Evolutionary conservation across 1,139 yeast species (phyloP), one percentile per base, ranked within the genome.

Genomic region (Yamadazyma pseudoaaseri): DNA sequence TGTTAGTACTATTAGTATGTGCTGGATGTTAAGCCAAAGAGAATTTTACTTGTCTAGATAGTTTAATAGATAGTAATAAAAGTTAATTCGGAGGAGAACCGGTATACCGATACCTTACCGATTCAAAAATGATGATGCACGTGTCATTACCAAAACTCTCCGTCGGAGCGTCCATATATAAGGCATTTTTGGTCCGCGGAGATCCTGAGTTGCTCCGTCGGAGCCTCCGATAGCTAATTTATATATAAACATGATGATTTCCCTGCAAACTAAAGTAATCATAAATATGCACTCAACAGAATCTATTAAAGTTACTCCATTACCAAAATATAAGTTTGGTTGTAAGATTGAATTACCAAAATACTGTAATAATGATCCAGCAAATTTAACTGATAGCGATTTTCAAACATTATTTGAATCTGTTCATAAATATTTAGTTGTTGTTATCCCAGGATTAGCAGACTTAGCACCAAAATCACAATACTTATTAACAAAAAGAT

Each of bases 291-390:
- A 36, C 31, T 26, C 25, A 3, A 45, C 56, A 29, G 64, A 60
- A 28, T 35, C 48, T 7, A 35, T 65, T 27, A 36, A 41, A 6
- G 65, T 77, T 27, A 61, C 67, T 3, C 84, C 86, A 16, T 61
- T 82, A 17, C 62, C 62, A 29, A 60, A 57, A 26, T 55, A 73
- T 22, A 76, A 80, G 25, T 73, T 86, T 47, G 95, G 96, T 22
- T 89, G 94, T 36, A 59, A 63, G 10, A 65, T 86, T 33, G 61
- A 58, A 3, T 61, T 86, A 31, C 95, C 95, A 17, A 55, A 56
- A 2, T 85, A 84, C 42, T 74, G 84, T 41, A 69, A 74, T 21
- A 67, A 67, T 41, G 94, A 86, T 58, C 95, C 95, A n/a, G 69
- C 84, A n/a, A 54, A 69, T 34, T 70, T 86, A 41, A 70, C 65